Base-by-base conservation (phyloP, 768 basidiomycete genomes). In the Lactarius akahatsu region DNA sequence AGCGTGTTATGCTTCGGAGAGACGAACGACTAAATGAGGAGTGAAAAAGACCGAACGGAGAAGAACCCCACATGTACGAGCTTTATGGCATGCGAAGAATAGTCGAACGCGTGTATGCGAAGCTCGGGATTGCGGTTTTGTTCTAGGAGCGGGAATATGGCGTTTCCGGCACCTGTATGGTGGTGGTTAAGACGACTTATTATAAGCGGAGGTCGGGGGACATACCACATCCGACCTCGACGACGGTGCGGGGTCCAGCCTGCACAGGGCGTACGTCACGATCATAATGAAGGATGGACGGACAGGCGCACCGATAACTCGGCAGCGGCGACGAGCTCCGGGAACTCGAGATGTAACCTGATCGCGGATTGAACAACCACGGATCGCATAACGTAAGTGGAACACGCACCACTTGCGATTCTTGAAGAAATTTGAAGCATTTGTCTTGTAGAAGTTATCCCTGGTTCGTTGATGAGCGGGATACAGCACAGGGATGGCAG, bases 261-360 rank as follows among this genome's bases (percentile, higher is more conserved):
- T 94, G 72, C 59, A 43, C 54, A 16, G 30, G 41, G 60, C 40
- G 47, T n/a, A 16, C 10, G 36, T 18, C 4, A 63, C 62, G 23
- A 65, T 64, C 34, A 56, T 16, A 54, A 40, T 28, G 59, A 18
- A 43, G 43, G 40, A 54, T 38, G 13, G 62, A 61, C 6, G 40
- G 9, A 28, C 23, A 16, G 23, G 59, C 59, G 55, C 40, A 69
- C 64, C 52, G 69, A 65, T 15, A 38, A n/a, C 69, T 87, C 80
- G 15, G 89, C 83, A 1, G 89, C 88, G 13, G 81, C 81, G 30
- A 90, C 79, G 26, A 98, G 82, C 72, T 98, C 95, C 0, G 91
- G 92, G 72, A 98, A 98, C 76, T 99, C 97, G n/a, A 92, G 86
- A 71, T 91, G 86, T 36, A 98, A 80, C 96, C 89, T 91, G 69